Evolutionary conservation across 1,139 yeast genomes (phyloP), one percentile per base, ranked within the genome.

Genomic region (Hyphopichia pseudoburtonii): DNA sequence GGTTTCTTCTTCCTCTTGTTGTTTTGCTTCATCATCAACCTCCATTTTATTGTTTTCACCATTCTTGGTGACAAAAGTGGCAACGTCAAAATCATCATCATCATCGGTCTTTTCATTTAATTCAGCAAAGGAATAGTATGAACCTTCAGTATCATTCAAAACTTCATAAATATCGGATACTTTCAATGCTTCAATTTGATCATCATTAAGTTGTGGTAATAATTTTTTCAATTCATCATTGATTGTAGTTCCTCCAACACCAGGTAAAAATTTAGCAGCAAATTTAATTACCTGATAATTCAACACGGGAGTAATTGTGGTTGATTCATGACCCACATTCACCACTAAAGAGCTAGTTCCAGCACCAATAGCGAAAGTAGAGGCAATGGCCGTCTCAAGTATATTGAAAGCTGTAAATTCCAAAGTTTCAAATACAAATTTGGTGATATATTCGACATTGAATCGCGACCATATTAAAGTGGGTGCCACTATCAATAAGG

Each of bases 21-120:
- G 54, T 17, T 60, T 62, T 32, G 55, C 63, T 15, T 55, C 59
- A 16, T 47, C 29, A 7, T 21, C 54, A 16, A 46, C 42, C 21
- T 52, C 52, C 22, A 17, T 18, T 28, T 28, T 11, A 18, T 10
- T 17, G n/a, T n/a, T n/a, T 19, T 59, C 60, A 17, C 36, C 41
- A 17, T 30, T 43, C 42, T 87, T 82, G 1, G 95, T 79, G 7
- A 92, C 95, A 50, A 89, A 80, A 29, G 88, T 88, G 1, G 97
- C 97, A 34, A 92, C 90, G 58, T 92, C 97, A 35, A 88, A 73
- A 3, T 81, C 78, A 32, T 87, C 92, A 25, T 85, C 94, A 28
- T 79, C 84, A 10, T 75, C 80, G 14, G 59, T 64, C 5, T 65
- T 70, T 19, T 42, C 47, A 28, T 66, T 65, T 37, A 75, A 57